These are phyloP conservation scores for Picea sitchensis DNA, from an alignment of 75 land plant genomes.

Conservation along the genomic window DNA sequence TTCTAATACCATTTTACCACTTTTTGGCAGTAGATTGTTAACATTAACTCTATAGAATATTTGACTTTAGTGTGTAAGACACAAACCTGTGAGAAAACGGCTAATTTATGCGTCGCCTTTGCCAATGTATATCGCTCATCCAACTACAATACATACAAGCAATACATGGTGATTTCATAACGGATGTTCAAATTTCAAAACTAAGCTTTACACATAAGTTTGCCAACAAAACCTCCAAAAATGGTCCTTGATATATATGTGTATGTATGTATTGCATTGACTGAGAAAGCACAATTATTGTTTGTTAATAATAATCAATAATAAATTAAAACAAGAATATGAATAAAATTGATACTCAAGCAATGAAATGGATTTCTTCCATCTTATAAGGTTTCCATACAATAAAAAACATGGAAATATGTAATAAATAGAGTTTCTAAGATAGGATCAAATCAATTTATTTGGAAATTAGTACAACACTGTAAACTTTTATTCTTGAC, in stretches of 20 bases:
- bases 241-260: background rate
- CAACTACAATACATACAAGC: slow-evolving; percentile 5
- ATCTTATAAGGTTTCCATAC: too few species aligned
- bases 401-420: too few species aligned
- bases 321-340: too few species aligned
- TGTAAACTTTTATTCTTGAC: too few species aligned
- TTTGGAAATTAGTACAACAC: too few species aligned
- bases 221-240: background rate
- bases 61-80: background rate
- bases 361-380: too few species aligned
- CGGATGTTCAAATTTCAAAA: background rate
- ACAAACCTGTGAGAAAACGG: slow-evolving; percentile 37
- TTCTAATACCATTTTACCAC: background rate
- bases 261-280: too few species aligned
- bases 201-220: background rate
- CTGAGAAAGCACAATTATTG: too few species aligned
- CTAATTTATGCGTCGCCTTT: slow-evolving; percentile 37
- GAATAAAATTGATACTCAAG: too few species aligned
- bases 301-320: too few species aligned
- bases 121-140: slow-evolving; percentile 34
- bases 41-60: background rate
- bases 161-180: background rate
- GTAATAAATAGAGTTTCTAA: too few species aligned
- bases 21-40: background rate
- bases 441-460: too few species aligned